phyloP scores from a whole-genome alignment of 2,329 filamentous ascomycete genomes.

The Blastomyces percursus region DNA sequence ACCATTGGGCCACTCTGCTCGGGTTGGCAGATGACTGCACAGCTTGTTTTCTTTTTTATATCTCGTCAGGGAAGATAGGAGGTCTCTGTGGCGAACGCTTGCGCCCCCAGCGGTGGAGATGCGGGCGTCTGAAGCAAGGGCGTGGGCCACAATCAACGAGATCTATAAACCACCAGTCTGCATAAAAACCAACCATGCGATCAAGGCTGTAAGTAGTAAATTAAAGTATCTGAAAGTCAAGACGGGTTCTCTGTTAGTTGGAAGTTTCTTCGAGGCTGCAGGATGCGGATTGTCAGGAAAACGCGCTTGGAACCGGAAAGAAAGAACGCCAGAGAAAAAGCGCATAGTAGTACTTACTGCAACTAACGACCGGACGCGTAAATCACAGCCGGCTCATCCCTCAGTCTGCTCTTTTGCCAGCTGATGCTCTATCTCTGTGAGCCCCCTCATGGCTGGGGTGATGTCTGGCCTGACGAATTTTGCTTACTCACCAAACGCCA shows the following conservation, averaged over 20 bases:
- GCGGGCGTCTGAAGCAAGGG: neutral
- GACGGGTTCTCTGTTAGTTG: neutral
- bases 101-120: neutral
- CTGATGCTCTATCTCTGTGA: neutral
- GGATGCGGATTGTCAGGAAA: neutral
- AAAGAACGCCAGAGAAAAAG: constrained; percentile 5
- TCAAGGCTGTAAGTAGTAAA: neutral
- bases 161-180: neutral
- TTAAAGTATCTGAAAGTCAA: neutral
- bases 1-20: constrained; percentile 11
- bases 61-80: neutral
- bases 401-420: constrained; percentile 8
- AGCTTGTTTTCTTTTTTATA: neutral
- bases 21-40: constrained; percentile 3
- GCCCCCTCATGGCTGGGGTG: constrained; percentile 13
- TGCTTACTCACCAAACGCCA: constrained; percentile 17
- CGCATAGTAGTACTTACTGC: constrained; percentile 6
- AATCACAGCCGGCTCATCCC: constrained; percentile 12
- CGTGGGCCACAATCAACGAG: neutral
- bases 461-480: constrained; percentile 13
- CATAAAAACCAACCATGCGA: neutral
- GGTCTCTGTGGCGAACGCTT: neutral
- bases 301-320: constrained; percentile 5
- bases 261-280: neutral
- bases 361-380: constrained; percentile 18